Base-by-base conservation (phyloP, 345 rosid genomes). In the Carallia pectinifolia region DNA sequence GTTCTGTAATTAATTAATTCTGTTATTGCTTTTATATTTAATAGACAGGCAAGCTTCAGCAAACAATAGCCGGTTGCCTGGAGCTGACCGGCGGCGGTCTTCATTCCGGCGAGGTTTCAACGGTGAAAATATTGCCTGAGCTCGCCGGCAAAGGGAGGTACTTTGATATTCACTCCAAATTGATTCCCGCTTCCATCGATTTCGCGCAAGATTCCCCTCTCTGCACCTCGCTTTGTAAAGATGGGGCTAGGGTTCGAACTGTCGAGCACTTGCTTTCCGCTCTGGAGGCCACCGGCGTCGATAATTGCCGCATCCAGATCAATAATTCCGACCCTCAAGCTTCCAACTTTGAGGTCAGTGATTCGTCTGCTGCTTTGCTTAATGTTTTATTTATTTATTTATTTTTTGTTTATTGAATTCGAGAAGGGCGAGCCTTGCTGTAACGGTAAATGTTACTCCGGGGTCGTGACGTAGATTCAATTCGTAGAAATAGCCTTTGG, bases 181-280 rank as follows among this genome's bases (percentile, higher is more conserved):
- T 66, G 40, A 80, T 94, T 55, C 89, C 95, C 0, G 97, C 95
- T 27, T 88, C 89, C 37, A 82, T 94, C 30, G 86, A 80, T 50
- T 83, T 81, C 58, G 84, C 76, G 38, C 84, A 74, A 68, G 79
- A 84, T 1, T 88, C 98, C 39, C 82, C 87, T 44, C 84, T 94
- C 23, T 88, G 96, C 75, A 94, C 96, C 38, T 81, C 91, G 63
- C 89, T 94, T 19, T 67, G 65, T 19, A 87, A 84, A 77, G 89
- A 84, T 7, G 87, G 85, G 8, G 50, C 68, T 71, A 81, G 66
- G 53, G 67, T 94, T 71, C 79, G 90, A 69, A 94, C 97, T 1
- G 88, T 89, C 7, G 97, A 91, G 83, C 98, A 94, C 71, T 81
- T 91, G 85, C 87, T 94, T 23, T 91, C 98, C 6, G 90, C 96